Percentiles rank a stretch among this genome's conserved stretches.
phyloP scores from a whole-genome alignment of 352 stramenopile genomes.

The Globisporangium irregulare region DNA sequence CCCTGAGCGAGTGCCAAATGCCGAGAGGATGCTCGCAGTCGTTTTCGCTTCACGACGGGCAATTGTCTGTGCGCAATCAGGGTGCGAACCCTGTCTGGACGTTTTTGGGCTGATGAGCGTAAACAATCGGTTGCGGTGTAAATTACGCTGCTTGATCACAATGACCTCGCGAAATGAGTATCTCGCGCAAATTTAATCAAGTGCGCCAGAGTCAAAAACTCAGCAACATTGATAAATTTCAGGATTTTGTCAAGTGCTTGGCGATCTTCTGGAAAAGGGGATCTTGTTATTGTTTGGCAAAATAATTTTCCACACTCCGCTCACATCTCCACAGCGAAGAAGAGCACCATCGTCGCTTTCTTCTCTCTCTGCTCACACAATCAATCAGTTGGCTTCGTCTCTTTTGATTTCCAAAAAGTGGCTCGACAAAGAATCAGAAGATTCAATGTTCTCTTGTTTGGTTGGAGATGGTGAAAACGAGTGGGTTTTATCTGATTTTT shows the following conservation, averaged over 20 bases:
- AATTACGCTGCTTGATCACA: neutral
- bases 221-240: no score
- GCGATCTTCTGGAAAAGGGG: no score
- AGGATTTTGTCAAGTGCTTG: no score
- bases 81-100: neutral
- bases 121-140: neutral
- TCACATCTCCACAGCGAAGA: neutral
- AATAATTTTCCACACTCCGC: no score
- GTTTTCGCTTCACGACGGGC: neutral
- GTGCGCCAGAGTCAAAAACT: neutral
- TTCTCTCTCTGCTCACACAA: neutral
- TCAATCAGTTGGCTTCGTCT: neutral
- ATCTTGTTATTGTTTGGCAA: no score
- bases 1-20: neutral
- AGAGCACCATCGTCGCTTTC: neutral
- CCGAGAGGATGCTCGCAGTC: neutral
- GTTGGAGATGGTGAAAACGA: neutral
- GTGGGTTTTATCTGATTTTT: neutral
- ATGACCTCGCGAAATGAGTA: neutral
- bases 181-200: neutral
- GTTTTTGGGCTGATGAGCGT: neutral
- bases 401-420: neutral
- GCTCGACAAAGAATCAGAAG: neutral
- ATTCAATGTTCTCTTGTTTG: neutral
- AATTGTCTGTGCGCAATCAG: neutral